Conservation (phyloP, 805 yeast genomes). For the Metschnikowia orientalis region DNA sequence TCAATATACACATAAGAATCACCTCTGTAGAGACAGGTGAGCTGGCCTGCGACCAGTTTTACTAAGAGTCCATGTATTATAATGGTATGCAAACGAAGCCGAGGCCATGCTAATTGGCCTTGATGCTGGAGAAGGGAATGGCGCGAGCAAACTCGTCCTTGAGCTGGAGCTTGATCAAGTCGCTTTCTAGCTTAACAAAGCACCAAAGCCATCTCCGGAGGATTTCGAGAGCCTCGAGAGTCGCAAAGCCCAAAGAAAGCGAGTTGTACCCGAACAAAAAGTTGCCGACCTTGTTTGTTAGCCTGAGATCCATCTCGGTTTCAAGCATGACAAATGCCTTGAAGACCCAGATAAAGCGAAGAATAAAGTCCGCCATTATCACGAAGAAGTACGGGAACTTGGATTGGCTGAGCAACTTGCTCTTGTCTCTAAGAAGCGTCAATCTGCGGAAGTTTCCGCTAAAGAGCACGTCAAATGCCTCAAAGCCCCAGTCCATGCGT, state of each 20-base stretch:
- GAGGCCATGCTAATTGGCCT: constrained; percentile 4
- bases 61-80: too few relatives aligned
- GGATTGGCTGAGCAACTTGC: constrained; percentile 24
- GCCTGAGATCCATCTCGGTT: constrained; percentile 18
- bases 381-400: constrained; percentile 50
- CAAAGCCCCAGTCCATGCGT: constrained; percentile 81
- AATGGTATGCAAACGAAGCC: too few relatives aligned
- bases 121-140: constrained; percentile 13
- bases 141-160: constrained; percentile 16
- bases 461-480: constrained; percentile 40
- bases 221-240: constrained; percentile 70
- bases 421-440: constrained; percentile 18
- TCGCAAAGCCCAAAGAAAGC: constrained; percentile 54
- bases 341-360: constrained; percentile 76
- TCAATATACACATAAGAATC: too few relatives aligned
- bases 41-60: too few relatives aligned
- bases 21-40: too few relatives aligned
- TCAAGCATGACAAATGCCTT: constrained; percentile 41
- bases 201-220: constrained; percentile 89
- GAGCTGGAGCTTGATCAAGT: constrained; percentile 40
- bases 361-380: constrained; percentile 52
- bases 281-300: constrained; percentile 16
- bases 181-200: constrained; percentile 77
- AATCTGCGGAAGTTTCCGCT: constrained; percentile 8
- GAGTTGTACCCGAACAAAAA: constrained; percentile 36